phyloP scores from a whole-genome alignment of 1,284 basidiomycete genomes.

The Paramarasmius palmivorus region DNA sequence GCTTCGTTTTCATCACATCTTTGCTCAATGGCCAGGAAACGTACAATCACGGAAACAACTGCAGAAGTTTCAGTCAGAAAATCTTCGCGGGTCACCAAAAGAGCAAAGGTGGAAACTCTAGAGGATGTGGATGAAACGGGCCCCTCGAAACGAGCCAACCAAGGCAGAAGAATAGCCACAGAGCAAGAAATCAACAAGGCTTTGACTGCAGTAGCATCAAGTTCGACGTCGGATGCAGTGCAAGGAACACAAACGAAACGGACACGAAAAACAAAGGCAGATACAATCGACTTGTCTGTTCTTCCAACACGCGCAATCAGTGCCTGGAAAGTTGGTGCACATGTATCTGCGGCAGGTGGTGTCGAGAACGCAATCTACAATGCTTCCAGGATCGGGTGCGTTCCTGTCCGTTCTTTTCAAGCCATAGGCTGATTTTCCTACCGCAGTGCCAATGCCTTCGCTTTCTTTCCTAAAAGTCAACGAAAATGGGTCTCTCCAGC shows the following conservation, averaged over 20 bases:
- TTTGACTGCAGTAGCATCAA: neutral
- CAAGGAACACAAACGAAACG: neutral
- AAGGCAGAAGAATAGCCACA: no score
- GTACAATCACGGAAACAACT: no score
- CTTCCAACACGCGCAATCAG: constrained; percentile 33
- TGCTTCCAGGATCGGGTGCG: constrained; percentile 70
- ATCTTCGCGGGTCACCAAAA: no score
- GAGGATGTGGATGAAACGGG: no score
- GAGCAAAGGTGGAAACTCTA: no score
- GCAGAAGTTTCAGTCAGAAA: no score
- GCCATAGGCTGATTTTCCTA: neutral
- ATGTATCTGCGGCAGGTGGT: constrained; percentile 81
- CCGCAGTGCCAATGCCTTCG: constrained; percentile 77
- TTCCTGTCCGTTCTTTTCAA: constrained; percentile 3
- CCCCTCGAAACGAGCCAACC: no score
- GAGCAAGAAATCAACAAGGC: no score
- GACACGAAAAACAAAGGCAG: neutral
- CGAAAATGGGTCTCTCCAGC: constrained; percentile 75
- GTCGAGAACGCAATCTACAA: constrained; percentile 75
- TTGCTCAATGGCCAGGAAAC: no score
- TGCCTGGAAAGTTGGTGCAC: constrained; percentile 76
- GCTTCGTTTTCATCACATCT: no score
- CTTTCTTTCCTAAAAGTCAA: constrained; percentile 84
- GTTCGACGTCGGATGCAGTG: neutral
- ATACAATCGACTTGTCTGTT: neutral